These are phyloP conservation scores for Dichotomopilus funicola DNA, from an alignment of 2,329 filamentous ascomycete genomes.

Conservation along the genomic window DNA sequence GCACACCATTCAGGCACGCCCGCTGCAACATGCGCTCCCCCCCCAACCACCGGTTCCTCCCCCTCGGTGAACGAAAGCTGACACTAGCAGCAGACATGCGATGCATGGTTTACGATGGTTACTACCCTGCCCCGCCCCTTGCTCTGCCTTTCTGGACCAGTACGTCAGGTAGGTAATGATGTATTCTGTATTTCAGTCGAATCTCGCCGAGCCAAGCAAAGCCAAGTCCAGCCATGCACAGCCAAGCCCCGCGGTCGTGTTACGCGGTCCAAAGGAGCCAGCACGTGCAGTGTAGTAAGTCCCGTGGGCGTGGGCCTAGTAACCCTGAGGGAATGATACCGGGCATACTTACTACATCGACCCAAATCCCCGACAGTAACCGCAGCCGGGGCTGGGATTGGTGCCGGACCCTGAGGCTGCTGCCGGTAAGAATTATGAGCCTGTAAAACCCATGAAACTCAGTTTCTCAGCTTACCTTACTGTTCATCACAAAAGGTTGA, in stretches of 20 bases:
- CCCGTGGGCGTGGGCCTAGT: too few species aligned
- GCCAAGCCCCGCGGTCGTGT: not conserved
- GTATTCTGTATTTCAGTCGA: too few species aligned
- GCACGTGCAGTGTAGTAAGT: not conserved
- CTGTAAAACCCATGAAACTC: not conserved
- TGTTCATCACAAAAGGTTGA: not conserved
- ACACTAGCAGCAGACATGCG: not conserved
- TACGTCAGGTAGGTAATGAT: too few species aligned
- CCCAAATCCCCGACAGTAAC: not conserved
- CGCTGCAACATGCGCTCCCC: not conserved
- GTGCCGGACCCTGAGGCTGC: not conserved
- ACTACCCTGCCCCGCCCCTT: not conserved
- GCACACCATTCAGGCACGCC: not conserved
- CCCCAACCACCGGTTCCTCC: not conserved
- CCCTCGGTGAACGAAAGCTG: not conserved
- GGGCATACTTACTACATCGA: not conserved
- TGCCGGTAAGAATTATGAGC: not conserved
- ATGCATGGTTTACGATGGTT: not conserved
- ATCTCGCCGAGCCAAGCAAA: not conserved
- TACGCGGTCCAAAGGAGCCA: not conserved
- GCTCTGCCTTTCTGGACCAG: not conserved
- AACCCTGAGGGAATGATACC: not conserved
- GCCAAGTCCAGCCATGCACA: not conserved
- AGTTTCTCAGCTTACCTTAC: not conserved
- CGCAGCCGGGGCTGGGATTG: not conserved